Base-by-base conservation (phyloP, 75 land plant species). In the Picea sitchensis region DNA sequence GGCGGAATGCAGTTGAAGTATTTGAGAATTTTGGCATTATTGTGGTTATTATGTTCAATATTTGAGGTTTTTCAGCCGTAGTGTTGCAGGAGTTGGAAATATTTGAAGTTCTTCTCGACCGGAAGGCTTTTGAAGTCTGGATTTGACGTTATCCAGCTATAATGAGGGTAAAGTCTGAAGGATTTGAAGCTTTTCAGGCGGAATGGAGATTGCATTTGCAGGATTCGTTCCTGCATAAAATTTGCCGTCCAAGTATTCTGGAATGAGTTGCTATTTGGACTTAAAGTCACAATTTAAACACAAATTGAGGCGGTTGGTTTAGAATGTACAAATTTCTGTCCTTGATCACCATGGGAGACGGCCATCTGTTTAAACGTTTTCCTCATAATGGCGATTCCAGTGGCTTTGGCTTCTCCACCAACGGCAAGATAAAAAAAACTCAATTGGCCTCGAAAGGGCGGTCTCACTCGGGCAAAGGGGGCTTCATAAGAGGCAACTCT, bases 341-440 rank as follows among this genome's bases (percentile, higher is more conserved):
- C 6, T 56, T 4, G 21, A 11, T 14, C 38, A 38, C 20, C 2
- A 73, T n/a, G 36, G 41, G 21, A 47, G 76, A 74, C 47, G 32
- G 59, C 31, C 23, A 74, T 74, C 59, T 57, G 15, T 74, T 54
- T 11, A 51, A 74, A 56, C 76, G 76, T 13, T 74, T 30, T 21
- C 8, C 34, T 21, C 76, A 74, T 15, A 21, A 74, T 5, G 59
- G 76, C 18, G 76, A 56, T 21, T 74, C 59, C 30, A 21, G 51
- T 3, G 76, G 59, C 30, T 54, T 54, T 6, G 26, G 59, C 58
- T 9, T 54, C 26, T 51, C 57, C 18, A 15, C 17, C 31, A 56
- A 74, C 2, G 76, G 59, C 76, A 54, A 74, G 9, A n/a, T 30
- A 0, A 74, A 56, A 30, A 56, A 56, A 3, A 0, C 34, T 18